Conservation (phyloP, 2,329 filamentous ascomycete species). For the Talaromyces atroroseus region DNA sequence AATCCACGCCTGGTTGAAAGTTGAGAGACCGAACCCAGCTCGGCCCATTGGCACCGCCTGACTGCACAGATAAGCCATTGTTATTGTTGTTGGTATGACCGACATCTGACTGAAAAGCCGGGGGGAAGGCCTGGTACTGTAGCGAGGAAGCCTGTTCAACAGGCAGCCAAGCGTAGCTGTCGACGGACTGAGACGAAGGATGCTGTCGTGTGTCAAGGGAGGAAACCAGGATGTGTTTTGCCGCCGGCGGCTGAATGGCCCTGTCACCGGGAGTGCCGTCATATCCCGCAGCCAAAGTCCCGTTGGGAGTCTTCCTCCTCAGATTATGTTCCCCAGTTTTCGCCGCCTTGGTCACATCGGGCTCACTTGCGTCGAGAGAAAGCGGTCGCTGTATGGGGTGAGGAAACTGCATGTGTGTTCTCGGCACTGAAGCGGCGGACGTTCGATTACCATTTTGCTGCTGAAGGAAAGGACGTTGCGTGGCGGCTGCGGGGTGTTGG, state of each 20-base stretch:
- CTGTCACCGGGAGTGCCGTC: conserved; percentile 75
- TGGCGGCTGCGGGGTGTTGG: conserved; percentile 18
- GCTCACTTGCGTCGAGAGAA: conserved; percentile 22
- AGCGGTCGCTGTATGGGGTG: conserved; percentile 36
- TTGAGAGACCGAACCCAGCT: conserved; percentile 42
- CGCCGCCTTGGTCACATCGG: conserved; percentile 19
- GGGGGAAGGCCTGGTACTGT: conserved; percentile 34
- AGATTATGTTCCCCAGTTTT: conserved; percentile 63
- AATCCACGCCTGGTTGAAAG: conserved; percentile 52
- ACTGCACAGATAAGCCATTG: conserved; percentile 21
- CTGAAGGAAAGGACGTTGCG: conserved; percentile 18
- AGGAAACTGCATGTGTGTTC: conserved; percentile 32
- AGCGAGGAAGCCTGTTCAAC: conserved; percentile 26
- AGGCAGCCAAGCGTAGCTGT: conserved; percentile 24
- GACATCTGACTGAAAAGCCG: conserved; percentile 34
- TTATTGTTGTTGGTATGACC: conserved; percentile 17
- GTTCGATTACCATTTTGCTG: conserved; percentile 24
- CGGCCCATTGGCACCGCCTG: conserved; percentile 28
- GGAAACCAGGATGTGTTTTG: conserved; percentile 78
- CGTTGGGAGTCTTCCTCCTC: conserved; percentile 86
- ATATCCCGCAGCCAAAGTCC: conserved; percentile 87
- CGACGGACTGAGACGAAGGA: conserved; percentile 26
- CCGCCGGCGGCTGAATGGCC: conserved; percentile 65
- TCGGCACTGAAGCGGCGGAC: conserved; percentile 24
- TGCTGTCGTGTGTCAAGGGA: conserved; percentile 42